Base-by-base conservation (phyloP, 768 basidiomycete species). In the Coprinellus micaceus region DNA sequence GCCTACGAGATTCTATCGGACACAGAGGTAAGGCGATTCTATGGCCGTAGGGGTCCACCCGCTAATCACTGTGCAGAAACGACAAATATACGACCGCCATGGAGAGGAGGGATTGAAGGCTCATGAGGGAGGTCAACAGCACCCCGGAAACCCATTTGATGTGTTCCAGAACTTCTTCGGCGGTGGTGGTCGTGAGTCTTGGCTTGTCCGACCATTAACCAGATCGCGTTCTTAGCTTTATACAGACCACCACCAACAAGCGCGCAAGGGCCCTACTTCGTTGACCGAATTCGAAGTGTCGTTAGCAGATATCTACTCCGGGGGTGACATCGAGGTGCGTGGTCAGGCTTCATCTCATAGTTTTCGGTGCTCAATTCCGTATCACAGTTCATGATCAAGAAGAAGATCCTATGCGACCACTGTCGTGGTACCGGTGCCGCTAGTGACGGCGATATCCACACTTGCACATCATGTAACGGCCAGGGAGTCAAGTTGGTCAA, bases 1-100 rank as follows among this genome's bases (percentile, higher is more conserved):
- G 97, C 96, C 7, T 99, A 98, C 63, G 95, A 98, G 71, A 83
- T 96, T n/a, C 79, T 99, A 26, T 94, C 94, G 6, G 94, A 98
- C 67, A 52, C 82, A 1, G 83, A 84, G 61, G 92, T 94, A 83
- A 84, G 61, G 92, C 93, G 61, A 63, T n/a, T n/a, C n/a, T n/a
- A n/a, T n/a, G n/a, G n/a, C n/a, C n/a, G n/a, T n/a, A n/a, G n/a
- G n/a, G n/a, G n/a, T n/a, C n/a, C n/a, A n/a, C n/a, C n/a, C n/a
- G n/a, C n/a, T 33, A 13, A 33, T 13, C 6, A 6, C 13, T 33
- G 33, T 33, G 33, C 67, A 95, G 89, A 96, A 94, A 88, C 86
- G 91, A 28, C 80, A 84, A 74, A 91, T 96, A 60, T 99, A 98
- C 70, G 97, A 98, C 70, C 81, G 87, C 56, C 87, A 94, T 74